phyloP scores from a whole-genome alignment of 2,329 filamentous ascomycete genomes.

The Ustulina deusta region DNA sequence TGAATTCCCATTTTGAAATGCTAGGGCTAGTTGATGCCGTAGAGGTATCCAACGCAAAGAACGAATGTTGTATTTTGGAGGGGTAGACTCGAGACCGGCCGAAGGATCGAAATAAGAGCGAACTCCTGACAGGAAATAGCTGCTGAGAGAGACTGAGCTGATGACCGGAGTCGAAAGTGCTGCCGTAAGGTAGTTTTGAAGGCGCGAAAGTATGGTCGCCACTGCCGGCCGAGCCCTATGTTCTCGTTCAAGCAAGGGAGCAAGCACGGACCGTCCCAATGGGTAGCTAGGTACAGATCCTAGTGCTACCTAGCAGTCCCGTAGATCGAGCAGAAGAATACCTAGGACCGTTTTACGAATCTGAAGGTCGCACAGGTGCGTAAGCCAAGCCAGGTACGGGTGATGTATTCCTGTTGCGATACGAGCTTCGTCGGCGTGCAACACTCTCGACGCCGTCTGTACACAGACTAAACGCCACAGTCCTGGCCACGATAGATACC shows the following conservation, averaged over 20 bases:
- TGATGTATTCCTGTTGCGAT: constrained; percentile 28
- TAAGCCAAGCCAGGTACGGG: constrained; percentile 4
- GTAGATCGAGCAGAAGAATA: neutral
- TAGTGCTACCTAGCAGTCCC: constrained; percentile 6
- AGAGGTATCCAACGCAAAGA: constrained; percentile 38
- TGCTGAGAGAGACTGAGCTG: constrained; percentile 9
- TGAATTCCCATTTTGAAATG: constrained; percentile 52
- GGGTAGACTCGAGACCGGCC: constrained; percentile 4
- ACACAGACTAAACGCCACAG: constrained; percentile 35
- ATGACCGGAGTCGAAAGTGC: constrained; percentile 2
- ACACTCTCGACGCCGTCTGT: constrained; percentile 34
- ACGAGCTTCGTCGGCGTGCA: constrained; percentile 32
- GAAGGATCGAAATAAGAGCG: constrained; percentile 33
- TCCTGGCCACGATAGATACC: constrained; percentile 21
- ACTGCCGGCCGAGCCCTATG: neutral
- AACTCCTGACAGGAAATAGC: constrained; percentile 18
- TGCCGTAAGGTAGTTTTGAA: constrained; percentile 10
- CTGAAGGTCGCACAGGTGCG: constrained; percentile 22
- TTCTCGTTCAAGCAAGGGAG: constrained; percentile 9
- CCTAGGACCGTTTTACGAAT: constrained; percentile 4
- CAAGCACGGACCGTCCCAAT: constrained; percentile 19
- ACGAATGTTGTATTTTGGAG: constrained; percentile 33
- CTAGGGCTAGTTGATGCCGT: constrained; percentile 42
- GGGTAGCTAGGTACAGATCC: constrained; percentile 1
- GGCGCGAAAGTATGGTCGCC: constrained; percentile 1